These are phyloP conservation scores for Atkinsonella hypoxylon DNA, from an alignment of 2,329 filamentous ascomycete genomes.

Conservation along the genomic window DNA sequence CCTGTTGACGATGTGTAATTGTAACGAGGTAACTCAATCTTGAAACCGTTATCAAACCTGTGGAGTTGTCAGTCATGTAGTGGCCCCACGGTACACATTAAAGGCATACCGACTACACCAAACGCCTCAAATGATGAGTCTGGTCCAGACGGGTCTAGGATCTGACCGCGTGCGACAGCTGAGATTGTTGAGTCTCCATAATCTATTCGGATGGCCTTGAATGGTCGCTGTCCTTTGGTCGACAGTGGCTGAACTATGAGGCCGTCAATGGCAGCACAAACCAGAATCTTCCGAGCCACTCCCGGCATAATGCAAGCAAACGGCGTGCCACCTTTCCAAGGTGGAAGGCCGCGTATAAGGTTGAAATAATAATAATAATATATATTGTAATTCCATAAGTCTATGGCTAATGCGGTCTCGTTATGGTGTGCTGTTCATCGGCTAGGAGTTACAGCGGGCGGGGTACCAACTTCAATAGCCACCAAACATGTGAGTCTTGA, in stretches of 20 bases:
- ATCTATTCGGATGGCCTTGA: conserved; percentile 53
- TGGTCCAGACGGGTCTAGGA: conserved; percentile 30
- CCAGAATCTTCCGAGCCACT: conserved; percentile 66
- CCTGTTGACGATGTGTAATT: conserved; percentile 76
- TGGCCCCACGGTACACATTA: conserved; percentile 10
- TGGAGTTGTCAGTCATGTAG: not conserved
- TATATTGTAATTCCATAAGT: not conserved
- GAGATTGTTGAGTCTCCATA: conserved; percentile 49
- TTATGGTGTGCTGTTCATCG: not conserved
- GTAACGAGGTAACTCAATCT: conserved; percentile 74
- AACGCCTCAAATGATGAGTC: conserved; percentile 46
- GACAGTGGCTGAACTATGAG: conserved; percentile 66
- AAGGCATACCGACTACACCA: conserved; percentile 39
- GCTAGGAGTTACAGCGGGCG: not conserved
- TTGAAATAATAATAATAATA: not conserved
- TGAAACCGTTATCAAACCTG: conserved; percentile 76
- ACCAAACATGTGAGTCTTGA: not conserved
- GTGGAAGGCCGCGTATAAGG: not conserved
- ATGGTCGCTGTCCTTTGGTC: conserved; percentile 42
- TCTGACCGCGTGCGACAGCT: conserved; percentile 30
- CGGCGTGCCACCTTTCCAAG: not conserved
- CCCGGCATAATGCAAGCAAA: conserved; percentile 48
- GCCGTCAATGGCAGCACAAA: conserved; percentile 73
- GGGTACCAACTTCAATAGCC: not conserved
- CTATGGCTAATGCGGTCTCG: not conserved